Base-by-base conservation (phyloP, 768 basidiomycete species). In the Mycena amicta region DNA sequence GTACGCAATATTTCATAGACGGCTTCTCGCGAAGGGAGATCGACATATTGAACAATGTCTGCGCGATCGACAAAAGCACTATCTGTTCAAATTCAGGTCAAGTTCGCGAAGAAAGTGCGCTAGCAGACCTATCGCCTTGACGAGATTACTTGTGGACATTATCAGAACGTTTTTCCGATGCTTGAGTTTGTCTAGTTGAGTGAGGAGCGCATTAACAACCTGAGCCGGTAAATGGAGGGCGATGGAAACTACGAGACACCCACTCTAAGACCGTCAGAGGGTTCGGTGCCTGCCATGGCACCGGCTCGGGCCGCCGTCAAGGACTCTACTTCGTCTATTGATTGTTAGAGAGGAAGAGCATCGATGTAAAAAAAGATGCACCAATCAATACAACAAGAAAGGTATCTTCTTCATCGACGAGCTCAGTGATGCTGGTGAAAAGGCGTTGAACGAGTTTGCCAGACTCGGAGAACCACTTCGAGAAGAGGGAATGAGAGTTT, bases 401-500 rank as follows among this genome's bases (percentile, higher is more conserved):
- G 16, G 85, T 85, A 56, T 88, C 86, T 61, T 95, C 92, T 66
- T 98, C 95, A 50, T 97, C 95, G 0, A 92, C 89, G 74, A 98
- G 81, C 63, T 97, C 95, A 37, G 83, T 91, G 56, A 99, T 93
- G 57, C 83, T 90, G 37, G 81, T 84, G 70, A 98, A 99, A 18
- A 99, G 78, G 47, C 90, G 85, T 68, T 98, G 96, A 1, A 99
- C 97, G 27, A 99, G 85, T 72, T 99, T 99, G 16, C 97, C 97
- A 0, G 95, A 97, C 70, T 99, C 97, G 0, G 95, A 98, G 75
- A 98, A 99, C 96, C 97, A 99, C 66, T 95, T 92, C 16, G 93
- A 95, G 71, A 99, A 98, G 16, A 99, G 81, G 2, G 95, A 98
- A 74, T 98, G 97, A 0, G 97, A 95, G 70, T 98, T 98, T 68